Percentiles rank a stretch among this genome's conserved stretches.
phyloP scores from a whole-genome alignment of 1,139 yeast species.

The Pichia sp. region DNA sequence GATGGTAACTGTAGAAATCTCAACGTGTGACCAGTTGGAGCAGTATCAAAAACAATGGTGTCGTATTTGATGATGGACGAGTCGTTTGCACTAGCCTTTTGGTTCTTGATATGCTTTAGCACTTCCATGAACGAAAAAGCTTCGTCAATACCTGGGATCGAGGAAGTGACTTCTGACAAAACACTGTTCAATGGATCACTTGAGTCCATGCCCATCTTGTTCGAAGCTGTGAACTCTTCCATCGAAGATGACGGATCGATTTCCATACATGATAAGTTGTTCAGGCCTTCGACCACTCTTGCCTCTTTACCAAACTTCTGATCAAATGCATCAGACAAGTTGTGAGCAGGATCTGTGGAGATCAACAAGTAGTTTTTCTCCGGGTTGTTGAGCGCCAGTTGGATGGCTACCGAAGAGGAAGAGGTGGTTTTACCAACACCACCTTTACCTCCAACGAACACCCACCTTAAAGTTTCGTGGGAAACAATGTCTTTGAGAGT shows the following conservation, averaged over 20 bases:
- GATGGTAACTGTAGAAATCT: slow-evolving; percentile 92
- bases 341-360: slow-evolving; percentile 98
- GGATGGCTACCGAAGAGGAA: slow-evolving; percentile 91
- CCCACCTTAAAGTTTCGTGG: slow-evolving; percentile 83
- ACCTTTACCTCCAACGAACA: slow-evolving; percentile 98
- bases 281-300: slow-evolving; percentile 81
- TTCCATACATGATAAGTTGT: slow-evolving; percentile 93
- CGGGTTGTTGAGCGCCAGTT: slow-evolving; percentile 77
- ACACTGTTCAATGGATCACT: slow-evolving; percentile 62
- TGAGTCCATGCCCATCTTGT: slow-evolving; percentile 37
- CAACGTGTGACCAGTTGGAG: slow-evolving; percentile 97
- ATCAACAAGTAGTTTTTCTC: slow-evolving; percentile 77
- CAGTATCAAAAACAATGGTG: slow-evolving; percentile 93
- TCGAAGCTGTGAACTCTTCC: slow-evolving; percentile 74
- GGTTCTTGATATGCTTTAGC: slow-evolving; percentile 88
- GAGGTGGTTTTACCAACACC: slow-evolving; percentile 99
- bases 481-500: slow-evolving; percentile 59
- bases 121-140: slow-evolving; percentile 97
- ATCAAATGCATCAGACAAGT: slow-evolving; percentile 94
- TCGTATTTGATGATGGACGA: slow-evolving; percentile 50
- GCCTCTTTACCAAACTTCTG: slow-evolving; percentile 98
- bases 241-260: slow-evolving; percentile 94
- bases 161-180: slow-evolving; percentile 89
- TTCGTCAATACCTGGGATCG: slow-evolving; percentile 97
- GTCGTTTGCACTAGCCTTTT: slow-evolving; percentile 42